Evolutionary conservation across 2,329 filamentous ascomycete genomes (phyloP).

Genomic region (Scleromitrula shiraiana): DNA sequence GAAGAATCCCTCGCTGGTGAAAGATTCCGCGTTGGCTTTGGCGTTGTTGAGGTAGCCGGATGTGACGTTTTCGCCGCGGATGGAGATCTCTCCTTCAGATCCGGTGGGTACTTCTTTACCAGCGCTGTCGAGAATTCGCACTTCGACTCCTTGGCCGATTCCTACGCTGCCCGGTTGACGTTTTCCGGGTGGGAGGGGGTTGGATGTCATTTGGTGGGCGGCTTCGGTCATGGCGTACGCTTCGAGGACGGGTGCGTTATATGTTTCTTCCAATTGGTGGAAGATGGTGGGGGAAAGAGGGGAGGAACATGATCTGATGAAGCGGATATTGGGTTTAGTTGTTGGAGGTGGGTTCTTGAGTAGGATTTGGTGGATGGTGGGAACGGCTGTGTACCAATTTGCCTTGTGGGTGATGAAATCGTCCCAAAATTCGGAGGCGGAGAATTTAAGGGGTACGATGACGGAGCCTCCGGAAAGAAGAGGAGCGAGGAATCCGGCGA

Average conservation of each 20-base stretch:
- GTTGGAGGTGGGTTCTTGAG: slow-evolving; percentile 63
- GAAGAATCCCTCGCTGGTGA: slow-evolving; percentile 73
- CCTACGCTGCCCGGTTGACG: slow-evolving; percentile 78
- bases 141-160: slow-evolving; percentile 72
- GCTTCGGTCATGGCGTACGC: slow-evolving; percentile 93
- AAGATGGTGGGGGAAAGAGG: slow-evolving; percentile 77
- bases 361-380: slow-evolving; percentile 85
- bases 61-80: slow-evolving; percentile 75
- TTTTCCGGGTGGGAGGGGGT: slow-evolving; percentile 61
- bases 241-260: slow-evolving; percentile 75
- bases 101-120: slow-evolving; percentile 63
- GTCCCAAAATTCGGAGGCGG: slow-evolving; percentile 72
- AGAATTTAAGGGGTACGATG: slow-evolving; percentile 72
- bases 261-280: slow-evolving; percentile 66
- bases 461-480: slow-evolving; percentile 70
- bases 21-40: slow-evolving; percentile 65
- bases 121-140: slow-evolving; percentile 65
- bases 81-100: slow-evolving; percentile 72
- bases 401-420: slow-evolving; percentile 67
- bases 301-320: slow-evolving; percentile 82
- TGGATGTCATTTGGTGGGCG: slow-evolving; percentile 76
- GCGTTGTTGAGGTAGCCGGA: slow-evolving; percentile 80
- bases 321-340: slow-evolving; percentile 66
- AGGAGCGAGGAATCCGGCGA: slow-evolving; percentile 74
- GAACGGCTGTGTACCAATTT: slow-evolving; percentile 92